phyloP scores from a whole-genome alignment of 2,329 filamentous ascomycete species.

The Cladosporium sp. region DNA sequence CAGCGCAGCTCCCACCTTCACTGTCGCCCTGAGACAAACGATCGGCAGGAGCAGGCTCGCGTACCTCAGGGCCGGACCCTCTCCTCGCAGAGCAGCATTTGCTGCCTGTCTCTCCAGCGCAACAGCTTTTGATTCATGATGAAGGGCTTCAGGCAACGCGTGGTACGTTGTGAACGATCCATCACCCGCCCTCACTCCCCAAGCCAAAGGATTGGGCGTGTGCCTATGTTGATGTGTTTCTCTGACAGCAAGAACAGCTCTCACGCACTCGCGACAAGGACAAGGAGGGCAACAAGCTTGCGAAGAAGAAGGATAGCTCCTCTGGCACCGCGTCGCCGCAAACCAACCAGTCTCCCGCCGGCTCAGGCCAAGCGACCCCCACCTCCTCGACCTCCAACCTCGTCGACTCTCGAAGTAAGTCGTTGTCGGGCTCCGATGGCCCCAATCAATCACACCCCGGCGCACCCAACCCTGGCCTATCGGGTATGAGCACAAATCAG shows the following conservation, averaged over 20 bases:
- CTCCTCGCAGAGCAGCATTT: conserved; percentile 27
- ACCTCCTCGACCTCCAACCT: conserved; percentile 84
- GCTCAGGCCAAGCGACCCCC: conserved; percentile 64
- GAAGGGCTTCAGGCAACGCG: conserved; percentile 96
- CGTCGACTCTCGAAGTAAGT: conserved; percentile 79
- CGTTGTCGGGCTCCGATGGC: conserved; percentile 46
- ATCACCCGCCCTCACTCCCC: not conserved
- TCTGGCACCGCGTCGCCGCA: conserved; percentile 74
- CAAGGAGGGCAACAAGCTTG: conserved; percentile 59
- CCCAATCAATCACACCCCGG: conserved; percentile 42
- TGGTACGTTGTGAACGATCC: conserved; percentile 58
- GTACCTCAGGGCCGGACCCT: conserved; percentile 21
- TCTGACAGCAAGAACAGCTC: conserved; percentile 67
- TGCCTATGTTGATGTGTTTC: conserved; percentile 20
- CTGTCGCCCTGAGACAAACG: conserved; percentile 3
- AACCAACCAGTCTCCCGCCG: conserved; percentile 51
- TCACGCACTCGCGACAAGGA: conserved; percentile 72
- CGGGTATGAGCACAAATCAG: conserved; percentile 10
- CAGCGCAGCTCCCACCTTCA: conserved; percentile 2
- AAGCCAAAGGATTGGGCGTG: conserved; percentile 15
- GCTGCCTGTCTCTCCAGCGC: conserved; percentile 13
- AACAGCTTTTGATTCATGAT: conserved; percentile 45
- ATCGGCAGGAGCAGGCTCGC: conserved; percentile 12
- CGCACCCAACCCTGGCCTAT: conserved; percentile 24
- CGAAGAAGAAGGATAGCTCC: conserved; percentile 52